Percentiles rank a stretch among this genome's conserved stretches.
Evolutionary conservation across 1,284 basidiomycete species (phyloP).

Genomic region (Ganoderma meredithae): DNA sequence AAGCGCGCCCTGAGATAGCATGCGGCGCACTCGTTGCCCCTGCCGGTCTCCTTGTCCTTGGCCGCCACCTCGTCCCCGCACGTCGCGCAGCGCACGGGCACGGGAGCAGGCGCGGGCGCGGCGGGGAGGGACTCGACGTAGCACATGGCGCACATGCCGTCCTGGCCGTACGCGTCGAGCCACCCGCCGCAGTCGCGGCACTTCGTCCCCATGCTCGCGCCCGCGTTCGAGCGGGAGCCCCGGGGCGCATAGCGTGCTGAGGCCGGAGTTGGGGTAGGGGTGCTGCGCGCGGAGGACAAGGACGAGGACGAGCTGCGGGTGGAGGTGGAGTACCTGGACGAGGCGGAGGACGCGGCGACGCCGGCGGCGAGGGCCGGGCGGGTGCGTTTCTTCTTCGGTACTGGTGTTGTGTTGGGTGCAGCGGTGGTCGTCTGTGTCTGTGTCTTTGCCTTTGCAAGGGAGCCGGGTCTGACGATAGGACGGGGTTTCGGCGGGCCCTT

Average conservation of each 20-base stretch:
- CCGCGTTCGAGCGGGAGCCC: too few relatives aligned
- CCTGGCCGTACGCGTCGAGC: neutral
- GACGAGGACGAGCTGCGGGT: slow-evolving; percentile 6
- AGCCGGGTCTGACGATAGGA: neutral
- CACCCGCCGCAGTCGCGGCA: slow-evolving; percentile 1
- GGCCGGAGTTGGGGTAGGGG: neutral
- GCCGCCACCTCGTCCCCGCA: neutral
- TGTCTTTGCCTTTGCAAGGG: neutral
- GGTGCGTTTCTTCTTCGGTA: neutral
- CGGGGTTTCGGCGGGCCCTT: neutral
- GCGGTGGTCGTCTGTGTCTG: neutral
- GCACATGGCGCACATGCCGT: slow-evolving; percentile 12
- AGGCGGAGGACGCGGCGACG: neutral
- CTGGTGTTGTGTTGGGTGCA: neutral
- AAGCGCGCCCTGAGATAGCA: neutral
- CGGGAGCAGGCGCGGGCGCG: neutral
- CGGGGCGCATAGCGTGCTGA: too few relatives aligned
- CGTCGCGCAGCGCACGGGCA: slow-evolving; percentile 1
- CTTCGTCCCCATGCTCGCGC: neutral
- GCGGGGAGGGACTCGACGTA: slow-evolving; percentile 1
- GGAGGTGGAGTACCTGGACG: slow-evolving; percentile 2
- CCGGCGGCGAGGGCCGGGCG: neutral
- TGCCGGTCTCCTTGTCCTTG: neutral
- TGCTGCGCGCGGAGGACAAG: neutral
- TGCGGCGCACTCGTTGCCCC: neutral